Evolutionary conservation across 805 yeast species (phyloP).

Genomic region (Candida incommunis): DNA sequence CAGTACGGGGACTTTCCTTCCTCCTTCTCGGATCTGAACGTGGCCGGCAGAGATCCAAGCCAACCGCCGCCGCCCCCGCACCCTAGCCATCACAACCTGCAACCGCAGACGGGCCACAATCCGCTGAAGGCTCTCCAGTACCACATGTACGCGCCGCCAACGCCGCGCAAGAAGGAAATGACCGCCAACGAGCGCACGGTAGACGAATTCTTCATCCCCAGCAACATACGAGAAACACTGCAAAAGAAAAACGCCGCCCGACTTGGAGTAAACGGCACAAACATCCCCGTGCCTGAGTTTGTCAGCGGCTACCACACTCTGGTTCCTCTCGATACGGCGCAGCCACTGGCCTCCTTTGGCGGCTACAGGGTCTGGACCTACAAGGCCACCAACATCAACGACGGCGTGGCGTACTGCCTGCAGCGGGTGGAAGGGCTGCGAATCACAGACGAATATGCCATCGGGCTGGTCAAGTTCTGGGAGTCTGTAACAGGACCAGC

Average conservation of each 20-base stretch:
- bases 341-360: slow-evolving; percentile 21
- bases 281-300: slow-evolving; percentile 47
- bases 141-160: slow-evolving; percentile 81
- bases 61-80: neutral
- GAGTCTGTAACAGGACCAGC: slow-evolving; percentile 36
- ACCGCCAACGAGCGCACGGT: slow-evolving; percentile 60
- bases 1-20: no score
- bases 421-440: slow-evolving; percentile 54
- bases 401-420: slow-evolving; percentile 67
- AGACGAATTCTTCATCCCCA: slow-evolving; percentile 56
- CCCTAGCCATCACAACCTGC: no score
- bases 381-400: slow-evolving; percentile 65
- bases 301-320: slow-evolving; percentile 77
- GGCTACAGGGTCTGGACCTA: slow-evolving; percentile 50
- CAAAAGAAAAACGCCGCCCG: slow-evolving; percentile 70
- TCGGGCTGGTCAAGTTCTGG: slow-evolving; percentile 58
- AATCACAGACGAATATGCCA: slow-evolving; percentile 40
- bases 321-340: slow-evolving; percentile 55
- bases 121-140: slow-evolving; percentile 39
- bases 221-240: slow-evolving; percentile 54
- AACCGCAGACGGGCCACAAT: slow-evolving; percentile 13
- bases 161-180: slow-evolving; percentile 54
- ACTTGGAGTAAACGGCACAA: slow-evolving; percentile 46
- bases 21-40: neutral
- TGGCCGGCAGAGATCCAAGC: neutral